Percentiles rank a stretch among this genome's conserved stretches.
Evolutionary conservation across 1,284 basidiomycete species (phyloP).

Genomic region (Gastroboletus turbinatus): DNA sequence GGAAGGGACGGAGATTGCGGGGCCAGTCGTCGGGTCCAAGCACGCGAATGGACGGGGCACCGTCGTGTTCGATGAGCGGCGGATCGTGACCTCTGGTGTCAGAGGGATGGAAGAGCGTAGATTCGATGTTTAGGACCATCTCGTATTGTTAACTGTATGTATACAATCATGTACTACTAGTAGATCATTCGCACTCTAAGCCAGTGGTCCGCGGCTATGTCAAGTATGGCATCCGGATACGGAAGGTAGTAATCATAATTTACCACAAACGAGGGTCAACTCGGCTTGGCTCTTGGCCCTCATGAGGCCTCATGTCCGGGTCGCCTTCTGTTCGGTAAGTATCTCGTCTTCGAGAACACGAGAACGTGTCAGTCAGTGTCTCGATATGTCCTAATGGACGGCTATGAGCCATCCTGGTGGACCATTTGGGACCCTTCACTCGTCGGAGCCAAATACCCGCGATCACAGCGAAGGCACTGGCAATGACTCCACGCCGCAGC

Average conservation of each 20-base stretch:
- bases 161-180: neutral
- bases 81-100: slow-evolving; percentile 59
- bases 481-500: neutral
- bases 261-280: neutral
- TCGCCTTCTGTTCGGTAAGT: neutral
- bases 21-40: slow-evolving; percentile 19
- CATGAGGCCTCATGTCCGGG: slow-evolving; percentile 2
- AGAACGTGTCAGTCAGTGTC: neutral
- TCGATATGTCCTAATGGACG: neutral
- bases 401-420: neutral
- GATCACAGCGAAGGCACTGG: neutral
- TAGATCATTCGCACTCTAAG: neutral
- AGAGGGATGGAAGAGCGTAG: slow-evolving; percentile 57
- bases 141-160: neutral
- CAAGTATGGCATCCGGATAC: slow-evolving; percentile 5
- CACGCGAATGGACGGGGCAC: slow-evolving; percentile 38
- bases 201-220: neutral
- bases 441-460: neutral
- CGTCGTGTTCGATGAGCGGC: slow-evolving; percentile 72
- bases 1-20: slow-evolving; percentile 57
- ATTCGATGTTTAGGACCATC: slow-evolving; percentile 58
- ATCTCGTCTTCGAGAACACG: neutral
- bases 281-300: slow-evolving; percentile 13
- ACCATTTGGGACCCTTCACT: no score
- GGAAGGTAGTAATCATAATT: slow-evolving; percentile 16